Conservation (phyloP, 164 flowering plant genomes). For the Annona cherimola region DNA sequence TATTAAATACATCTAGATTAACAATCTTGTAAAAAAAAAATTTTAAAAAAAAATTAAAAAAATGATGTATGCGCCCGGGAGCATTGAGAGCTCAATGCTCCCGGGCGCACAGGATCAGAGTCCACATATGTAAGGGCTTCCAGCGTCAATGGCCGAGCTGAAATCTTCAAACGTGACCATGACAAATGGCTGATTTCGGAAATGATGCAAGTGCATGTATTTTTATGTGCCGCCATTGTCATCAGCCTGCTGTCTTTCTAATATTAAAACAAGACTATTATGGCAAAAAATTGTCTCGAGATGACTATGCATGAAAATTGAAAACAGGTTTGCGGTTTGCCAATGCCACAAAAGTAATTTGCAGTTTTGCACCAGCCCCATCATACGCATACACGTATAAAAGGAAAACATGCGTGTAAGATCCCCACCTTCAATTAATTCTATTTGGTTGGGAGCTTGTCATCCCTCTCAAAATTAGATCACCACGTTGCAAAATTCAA, state of each 20-base stretch:
- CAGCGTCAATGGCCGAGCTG: background rate
- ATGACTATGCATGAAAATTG: too few relatives aligned
- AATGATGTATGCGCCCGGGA: too few relatives aligned
- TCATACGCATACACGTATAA: background rate
- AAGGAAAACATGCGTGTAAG: background rate
- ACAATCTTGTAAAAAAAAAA: too few relatives aligned
- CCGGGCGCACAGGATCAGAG: too few relatives aligned
- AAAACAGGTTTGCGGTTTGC: background rate
- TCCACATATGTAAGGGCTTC: too few relatives aligned
- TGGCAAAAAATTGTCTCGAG: background rate
- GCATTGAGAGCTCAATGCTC: too few relatives aligned
- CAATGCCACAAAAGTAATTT: background rate
- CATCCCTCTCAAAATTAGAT: too few relatives aligned
- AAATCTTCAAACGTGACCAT: conserved; percentile 1
- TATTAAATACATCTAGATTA: too few relatives aligned
- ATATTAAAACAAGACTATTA: background rate
- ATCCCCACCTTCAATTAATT: background rate
- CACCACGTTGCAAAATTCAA: too few relatives aligned
- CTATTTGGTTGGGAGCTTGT: too few relatives aligned
- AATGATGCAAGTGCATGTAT: conserved; percentile 4
- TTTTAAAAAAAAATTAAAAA: too few relatives aligned
- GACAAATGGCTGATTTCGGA: conserved; percentile 18
- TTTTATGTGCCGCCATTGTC: conserved; percentile 3
- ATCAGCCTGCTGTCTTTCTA: background rate
- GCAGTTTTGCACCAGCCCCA: background rate